Percentiles rank a stretch among this genome's conserved stretches.
Evolutionary conservation across 2,329 filamentous ascomycete genomes (phyloP).

Genomic region (Colletotrichum euphorbiae): DNA sequence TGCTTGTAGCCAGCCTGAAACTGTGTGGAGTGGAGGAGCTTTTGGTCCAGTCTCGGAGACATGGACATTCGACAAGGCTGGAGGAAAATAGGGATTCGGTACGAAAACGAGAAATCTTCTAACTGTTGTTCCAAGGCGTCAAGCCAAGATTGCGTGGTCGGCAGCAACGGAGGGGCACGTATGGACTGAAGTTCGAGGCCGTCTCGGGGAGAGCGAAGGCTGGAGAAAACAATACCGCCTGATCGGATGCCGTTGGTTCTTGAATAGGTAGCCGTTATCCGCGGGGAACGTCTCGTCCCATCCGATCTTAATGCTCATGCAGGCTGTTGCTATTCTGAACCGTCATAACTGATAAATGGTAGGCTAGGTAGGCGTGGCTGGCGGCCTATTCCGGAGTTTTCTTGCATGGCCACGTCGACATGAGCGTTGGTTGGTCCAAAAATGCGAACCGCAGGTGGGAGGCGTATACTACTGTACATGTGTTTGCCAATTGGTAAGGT

Average conservation of each 20-base stretch:
- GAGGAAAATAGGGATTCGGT: too few relatives aligned
- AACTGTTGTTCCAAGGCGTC: background rate
- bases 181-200: slow-evolving; percentile 25
- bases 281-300: slow-evolving; percentile 8
- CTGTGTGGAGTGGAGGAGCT: too few relatives aligned
- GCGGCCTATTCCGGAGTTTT: slow-evolving; percentile 20
- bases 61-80: too few relatives aligned
- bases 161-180: slow-evolving; percentile 3
- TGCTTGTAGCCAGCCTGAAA: background rate
- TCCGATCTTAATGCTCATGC: slow-evolving; percentile 30
- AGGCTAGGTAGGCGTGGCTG: slow-evolving; percentile 1
- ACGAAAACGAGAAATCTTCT: too few relatives aligned
- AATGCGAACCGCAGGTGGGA: background rate
- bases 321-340: slow-evolving; percentile 33
- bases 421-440: background rate
- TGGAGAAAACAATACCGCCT: slow-evolving; percentile 21
- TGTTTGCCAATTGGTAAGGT: background rate
- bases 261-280: slow-evolving; percentile 25
- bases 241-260: slow-evolving; percentile 29
- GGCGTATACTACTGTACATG: background rate
- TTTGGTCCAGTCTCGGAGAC: too few relatives aligned
- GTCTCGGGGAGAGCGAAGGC: slow-evolving; percentile 18
- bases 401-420: slow-evolving; percentile 1
- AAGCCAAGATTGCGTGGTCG: slow-evolving; percentile 1
- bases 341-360: slow-evolving; percentile 4